Conservation (phyloP, 257 asterid species). For the Linaria vulgaris region DNA sequence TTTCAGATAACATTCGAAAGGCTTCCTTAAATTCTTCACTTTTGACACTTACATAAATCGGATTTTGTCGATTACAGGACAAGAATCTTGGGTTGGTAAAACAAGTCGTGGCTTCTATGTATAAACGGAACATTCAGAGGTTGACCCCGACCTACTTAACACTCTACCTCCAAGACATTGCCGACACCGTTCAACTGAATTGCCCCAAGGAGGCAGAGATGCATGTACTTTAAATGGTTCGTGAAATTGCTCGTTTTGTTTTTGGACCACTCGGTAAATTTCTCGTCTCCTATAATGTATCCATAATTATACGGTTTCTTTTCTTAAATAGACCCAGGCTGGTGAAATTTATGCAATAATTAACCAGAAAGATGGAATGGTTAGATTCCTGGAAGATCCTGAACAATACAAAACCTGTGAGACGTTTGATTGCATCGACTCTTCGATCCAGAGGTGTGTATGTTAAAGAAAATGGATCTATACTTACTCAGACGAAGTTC, state of each 20-base stretch:
- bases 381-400: constrained; percentile 97
- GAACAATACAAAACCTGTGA: constrained; percentile 91
- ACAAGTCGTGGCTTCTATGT: constrained; percentile 92
- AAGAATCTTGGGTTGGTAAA: constrained; percentile 92
- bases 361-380: constrained; percentile 99
- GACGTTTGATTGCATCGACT: constrained; percentile 89
- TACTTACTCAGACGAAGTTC: too few species aligned
- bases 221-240: constrained; percentile 98
- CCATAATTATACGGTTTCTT: not conserved
- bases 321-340: constrained; percentile 66
- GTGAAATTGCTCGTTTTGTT: constrained; percentile 22
- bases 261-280: not conserved
- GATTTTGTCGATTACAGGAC: constrained; percentile 53
- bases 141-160: constrained; percentile 95
- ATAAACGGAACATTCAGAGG: constrained; percentile 94
- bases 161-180: constrained; percentile 95
- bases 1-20: not conserved
- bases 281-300: constrained; percentile 6
- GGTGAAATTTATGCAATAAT: constrained; percentile 93
- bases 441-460: constrained; percentile 81
- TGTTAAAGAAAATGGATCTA: not conserved
- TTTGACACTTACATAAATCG: constrained; percentile 1
- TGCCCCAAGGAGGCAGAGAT: constrained; percentile 94
- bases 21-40: constrained; percentile 15
- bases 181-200: constrained; percentile 66